Evolutionary conservation across 305 asterid genomes (phyloP).

Genomic region (Plantago rigida): DNA sequence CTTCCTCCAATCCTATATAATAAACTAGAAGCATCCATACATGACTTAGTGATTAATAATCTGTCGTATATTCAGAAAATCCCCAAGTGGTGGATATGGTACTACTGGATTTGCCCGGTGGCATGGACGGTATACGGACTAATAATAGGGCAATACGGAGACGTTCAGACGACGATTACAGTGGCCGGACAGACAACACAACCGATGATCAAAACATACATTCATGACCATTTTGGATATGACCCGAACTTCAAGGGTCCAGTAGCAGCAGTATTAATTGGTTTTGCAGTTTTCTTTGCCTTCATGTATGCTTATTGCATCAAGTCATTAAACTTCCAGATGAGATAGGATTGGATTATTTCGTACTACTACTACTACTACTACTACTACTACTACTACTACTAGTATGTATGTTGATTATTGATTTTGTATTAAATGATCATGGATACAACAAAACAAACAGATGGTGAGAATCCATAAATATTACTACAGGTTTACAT

Average conservation of each 20-base stretch:
- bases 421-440: no score
- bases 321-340: background rate
- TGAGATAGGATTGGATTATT: background rate
- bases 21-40: background rate
- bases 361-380: background rate
- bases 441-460: no score
- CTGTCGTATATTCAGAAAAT: background rate
- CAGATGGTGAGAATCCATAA: no score
- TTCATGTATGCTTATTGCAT: conserved; percentile 1
- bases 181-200: conserved; percentile 1
- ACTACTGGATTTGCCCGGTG: conserved; percentile 16
- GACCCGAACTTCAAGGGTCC: conserved; percentile 14
- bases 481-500: no score
- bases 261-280: conserved; percentile 8
- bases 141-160: conserved; percentile 12
- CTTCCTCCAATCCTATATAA: background rate
- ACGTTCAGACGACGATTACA: conserved; percentile 5
- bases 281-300: conserved; percentile 6
- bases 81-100: conserved; percentile 19
- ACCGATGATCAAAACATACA: conserved; percentile 13
- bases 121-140: background rate
- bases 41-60: background rate
- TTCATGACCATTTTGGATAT: conserved; percentile 15
- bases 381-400: background rate
- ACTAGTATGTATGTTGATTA: no score